A percentile compares a stretch with the other conserved stretches of the same genome.
Evolutionary conservation across 345 rosid species (phyloP).

Genomic region (Gossypium turneri): DNA sequence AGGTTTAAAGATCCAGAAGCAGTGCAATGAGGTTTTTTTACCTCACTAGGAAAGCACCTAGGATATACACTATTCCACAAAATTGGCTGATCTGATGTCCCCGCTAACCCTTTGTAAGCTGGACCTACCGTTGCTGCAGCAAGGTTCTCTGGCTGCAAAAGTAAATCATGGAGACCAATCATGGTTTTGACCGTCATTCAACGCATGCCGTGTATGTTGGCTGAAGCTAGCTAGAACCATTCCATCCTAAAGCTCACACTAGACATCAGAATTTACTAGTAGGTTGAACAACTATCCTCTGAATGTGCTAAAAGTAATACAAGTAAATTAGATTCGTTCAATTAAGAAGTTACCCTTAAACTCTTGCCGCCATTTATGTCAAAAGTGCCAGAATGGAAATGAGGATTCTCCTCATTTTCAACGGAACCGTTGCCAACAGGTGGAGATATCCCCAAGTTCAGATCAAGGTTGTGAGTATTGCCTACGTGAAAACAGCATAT

Average conservation of each 20-base stretch:
- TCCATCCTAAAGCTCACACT: neutral
- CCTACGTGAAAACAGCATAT: conserved; percentile 29
- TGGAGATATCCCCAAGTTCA: conserved; percentile 75
- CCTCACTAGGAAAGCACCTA: conserved; percentile 50
- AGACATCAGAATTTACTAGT: neutral
- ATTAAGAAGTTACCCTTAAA: conserved; percentile 41
- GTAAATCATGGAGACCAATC: conserved; percentile 14
- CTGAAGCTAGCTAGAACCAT: neutral
- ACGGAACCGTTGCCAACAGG: conserved; percentile 40
- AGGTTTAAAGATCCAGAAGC: neutral
- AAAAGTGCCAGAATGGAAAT: conserved; percentile 37
- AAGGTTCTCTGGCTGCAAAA: conserved; percentile 45
- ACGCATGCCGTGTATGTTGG: neutral
- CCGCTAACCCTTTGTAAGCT: conserved; percentile 41
- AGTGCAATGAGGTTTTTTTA: conserved; percentile 27
- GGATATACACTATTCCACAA: conserved; percentile 42
- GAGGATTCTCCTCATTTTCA: conserved; percentile 38
- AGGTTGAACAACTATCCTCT: neutral
- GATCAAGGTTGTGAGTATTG: conserved; percentile 51
- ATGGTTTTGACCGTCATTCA: neutral
- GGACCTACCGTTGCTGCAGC: conserved; percentile 32
- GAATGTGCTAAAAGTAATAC: neutral
- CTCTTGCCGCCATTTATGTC: conserved; percentile 31
- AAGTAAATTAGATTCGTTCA: neutral
- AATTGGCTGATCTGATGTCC: conserved; percentile 50